Percentiles rank a stretch among this genome's conserved stretches.
Evolutionary conservation across 2,329 filamentous ascomycete species (phyloP).

Genomic region (Mariannaea elegans): DNA sequence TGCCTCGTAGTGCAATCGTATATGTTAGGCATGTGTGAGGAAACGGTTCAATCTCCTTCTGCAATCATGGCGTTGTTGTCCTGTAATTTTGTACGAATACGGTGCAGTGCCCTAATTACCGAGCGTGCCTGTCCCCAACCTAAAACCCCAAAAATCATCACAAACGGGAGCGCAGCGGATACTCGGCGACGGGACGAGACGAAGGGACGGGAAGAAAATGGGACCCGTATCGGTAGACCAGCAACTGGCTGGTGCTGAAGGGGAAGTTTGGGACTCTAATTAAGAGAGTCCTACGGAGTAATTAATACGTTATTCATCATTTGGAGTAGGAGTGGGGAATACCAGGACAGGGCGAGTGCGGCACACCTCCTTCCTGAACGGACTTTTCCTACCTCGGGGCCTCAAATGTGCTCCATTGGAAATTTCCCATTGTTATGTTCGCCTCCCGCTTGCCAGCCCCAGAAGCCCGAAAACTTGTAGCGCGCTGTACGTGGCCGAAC

Average conservation of each 20-base stretch:
- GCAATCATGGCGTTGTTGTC: too few species aligned
- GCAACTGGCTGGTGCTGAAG: conserved; percentile 20
- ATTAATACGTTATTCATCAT: too few species aligned
- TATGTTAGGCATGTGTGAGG: background rate
- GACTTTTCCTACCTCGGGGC: too few species aligned
- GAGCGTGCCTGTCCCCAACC: background rate
- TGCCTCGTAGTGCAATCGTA: background rate
- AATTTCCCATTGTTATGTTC: too few species aligned
- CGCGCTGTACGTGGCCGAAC: conserved; percentile 6
- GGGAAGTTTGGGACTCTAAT: background rate
- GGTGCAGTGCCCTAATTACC: background rate
- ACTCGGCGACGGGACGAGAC: conserved; percentile 37
- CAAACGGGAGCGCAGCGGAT: conserved; percentile 31
- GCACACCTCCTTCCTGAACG: background rate
- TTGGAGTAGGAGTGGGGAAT: conserved; percentile 10
- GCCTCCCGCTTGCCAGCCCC: too few species aligned
- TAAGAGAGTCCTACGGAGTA: too few species aligned
- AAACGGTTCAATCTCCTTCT: too few species aligned
- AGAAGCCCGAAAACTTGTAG: conserved; percentile 10
- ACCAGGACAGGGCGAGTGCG: conserved; percentile 9
- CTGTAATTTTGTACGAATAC: background rate
- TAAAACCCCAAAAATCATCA: background rate
- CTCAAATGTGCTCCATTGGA: too few species aligned
- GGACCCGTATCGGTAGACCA: conserved; percentile 23
- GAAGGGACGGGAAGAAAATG: conserved; percentile 27